Evolutionary conservation across 2,329 filamentous ascomycete species (phyloP), one percentile per base, ranked within the genome.

Genomic region (Ceratocystis lukuohia): DNA sequence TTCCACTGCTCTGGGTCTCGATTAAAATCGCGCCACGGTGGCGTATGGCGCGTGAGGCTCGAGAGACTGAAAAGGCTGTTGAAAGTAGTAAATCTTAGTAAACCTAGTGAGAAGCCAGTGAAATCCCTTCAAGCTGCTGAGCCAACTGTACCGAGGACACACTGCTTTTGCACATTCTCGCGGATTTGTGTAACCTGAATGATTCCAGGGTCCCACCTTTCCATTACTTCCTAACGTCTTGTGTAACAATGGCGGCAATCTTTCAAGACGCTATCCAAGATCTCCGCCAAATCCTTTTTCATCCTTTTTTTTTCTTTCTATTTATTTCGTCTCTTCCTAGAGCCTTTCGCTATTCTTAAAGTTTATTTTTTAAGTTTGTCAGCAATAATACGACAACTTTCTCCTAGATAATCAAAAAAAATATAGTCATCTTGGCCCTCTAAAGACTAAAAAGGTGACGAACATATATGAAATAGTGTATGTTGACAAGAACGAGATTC

Each of bases 401-500:
- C 37, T 37, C 33, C 2, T 41, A 41, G 10, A 48, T 7, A 48
- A 48, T 20, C 0, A 48, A 28, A 28, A 53, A 25, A 25, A 12
- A 53, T 10, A 25, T 12, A 53, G 45, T 3, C 45, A 48, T 8
- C 4, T 37, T 37, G 3, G 33, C 8, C 37, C 37, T 4, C 10
- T 41, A 1, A 41, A 41, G 37, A 10, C 1, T 37, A 37, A 37
- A 37, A 37, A 10, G 0, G 33, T 37, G 7, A 37, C 7, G 2
- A 3, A 37, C 10, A 41, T 4, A 2, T 41, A 20, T 8, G 20
- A 10, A 20, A 59, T 33, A 46, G 46, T 15, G n/a, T 46, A 44
- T 46, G 33, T 30, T 66, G 30, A 66, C 46, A 70, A 70, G 70
- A 73, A 73, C 74, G 73, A 72, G 66, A 64, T 67, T 67, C 61